Evolutionary conservation across 345 rosid genomes (phyloP).

Genomic region (Syzygium aqueum): DNA sequence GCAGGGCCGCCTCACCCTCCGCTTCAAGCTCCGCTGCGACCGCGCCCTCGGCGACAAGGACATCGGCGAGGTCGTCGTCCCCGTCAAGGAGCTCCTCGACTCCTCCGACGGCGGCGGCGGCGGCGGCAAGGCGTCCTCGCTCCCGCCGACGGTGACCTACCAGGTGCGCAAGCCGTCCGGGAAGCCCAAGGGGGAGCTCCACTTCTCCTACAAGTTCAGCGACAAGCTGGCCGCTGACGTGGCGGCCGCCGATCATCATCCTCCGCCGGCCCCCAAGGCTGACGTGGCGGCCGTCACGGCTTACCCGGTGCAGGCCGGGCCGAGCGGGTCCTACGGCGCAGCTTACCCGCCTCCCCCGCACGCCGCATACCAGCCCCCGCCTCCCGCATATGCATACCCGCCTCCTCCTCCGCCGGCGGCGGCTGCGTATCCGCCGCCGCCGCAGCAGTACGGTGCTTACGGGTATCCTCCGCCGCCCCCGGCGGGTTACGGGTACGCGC

Average conservation of each 20-base stretch:
- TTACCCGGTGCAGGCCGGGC: slow-evolving; percentile 14
- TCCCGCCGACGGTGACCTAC: slow-evolving; percentile 41
- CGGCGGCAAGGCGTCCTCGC: not conserved
- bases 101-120: slow-evolving; percentile 6
- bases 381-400: slow-evolving; percentile 3
- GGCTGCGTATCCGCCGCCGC: slow-evolving; percentile 16
- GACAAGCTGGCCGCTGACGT: slow-evolving; percentile 6
- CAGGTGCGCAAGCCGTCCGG: slow-evolving; percentile 65
- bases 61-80: slow-evolving; percentile 67
- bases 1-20: slow-evolving; percentile 41
- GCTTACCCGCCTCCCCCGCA: slow-evolving; percentile 1
- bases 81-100: slow-evolving; percentile 51
- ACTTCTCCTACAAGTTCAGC: slow-evolving; percentile 52
- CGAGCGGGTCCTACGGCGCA: slow-evolving; percentile 2
- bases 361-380: slow-evolving; percentile 12
- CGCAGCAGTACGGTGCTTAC: slow-evolving; percentile 8
- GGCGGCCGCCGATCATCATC: not conserved
- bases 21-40: slow-evolving; percentile 56
- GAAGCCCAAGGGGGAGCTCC: slow-evolving; percentile 57
- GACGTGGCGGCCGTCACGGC: slow-evolving; percentile 2
- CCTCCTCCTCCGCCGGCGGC: slow-evolving; percentile 3
- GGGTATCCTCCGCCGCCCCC: slow-evolving; percentile 25
- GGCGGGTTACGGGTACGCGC: slow-evolving; percentile 16
- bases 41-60: slow-evolving; percentile 61
- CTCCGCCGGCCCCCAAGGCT: not conserved